These are phyloP conservation scores for Ceriops zippeliana DNA, from an alignment of 345 rosid species.

Conservation along the genomic window DNA sequence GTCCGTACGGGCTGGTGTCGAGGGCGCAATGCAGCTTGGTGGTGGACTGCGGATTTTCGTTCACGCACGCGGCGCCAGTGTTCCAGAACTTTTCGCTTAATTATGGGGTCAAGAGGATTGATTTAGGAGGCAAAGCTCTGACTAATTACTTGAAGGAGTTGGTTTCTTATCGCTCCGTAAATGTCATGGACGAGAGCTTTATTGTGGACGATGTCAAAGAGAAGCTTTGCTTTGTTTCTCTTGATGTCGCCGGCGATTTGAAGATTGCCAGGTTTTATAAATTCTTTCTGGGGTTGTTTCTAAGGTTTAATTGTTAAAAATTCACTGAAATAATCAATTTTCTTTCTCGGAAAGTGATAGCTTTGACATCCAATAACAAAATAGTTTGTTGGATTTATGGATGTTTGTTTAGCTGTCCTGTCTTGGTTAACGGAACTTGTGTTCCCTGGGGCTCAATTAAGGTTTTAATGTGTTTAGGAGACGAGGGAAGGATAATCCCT, in stretches of 20 bases:
- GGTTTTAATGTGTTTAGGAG: constrained; percentile 32
- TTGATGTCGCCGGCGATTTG: constrained; percentile 66
- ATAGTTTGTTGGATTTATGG: no score
- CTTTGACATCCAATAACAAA: no score
- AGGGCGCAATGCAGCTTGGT: constrained; percentile 73
- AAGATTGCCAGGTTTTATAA: constrained; percentile 46
- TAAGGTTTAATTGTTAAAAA: neutral
- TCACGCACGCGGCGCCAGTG: constrained; percentile 81
- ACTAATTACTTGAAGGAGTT: constrained; percentile 87
- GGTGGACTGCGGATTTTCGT: constrained; percentile 88
- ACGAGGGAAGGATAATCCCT: constrained; percentile 50
- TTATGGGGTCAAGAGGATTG: constrained; percentile 73
- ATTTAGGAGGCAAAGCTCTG: constrained; percentile 88
- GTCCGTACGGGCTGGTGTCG: constrained; percentile 53
- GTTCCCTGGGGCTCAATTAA: constrained; percentile 2
- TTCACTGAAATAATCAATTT: neutral
- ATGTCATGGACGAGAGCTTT: constrained; percentile 84
- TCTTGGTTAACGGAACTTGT: neutral
- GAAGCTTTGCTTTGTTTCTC: constrained; percentile 89
- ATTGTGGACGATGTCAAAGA: constrained; percentile 90
- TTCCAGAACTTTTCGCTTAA: constrained; percentile 67
- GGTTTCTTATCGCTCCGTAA: constrained; percentile 71
- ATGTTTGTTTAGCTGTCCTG: no score
- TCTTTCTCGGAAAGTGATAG: no score
- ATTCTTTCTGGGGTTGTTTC: neutral